Conservation (phyloP, 306 rosid species). For the Cicer bijugum region DNA sequence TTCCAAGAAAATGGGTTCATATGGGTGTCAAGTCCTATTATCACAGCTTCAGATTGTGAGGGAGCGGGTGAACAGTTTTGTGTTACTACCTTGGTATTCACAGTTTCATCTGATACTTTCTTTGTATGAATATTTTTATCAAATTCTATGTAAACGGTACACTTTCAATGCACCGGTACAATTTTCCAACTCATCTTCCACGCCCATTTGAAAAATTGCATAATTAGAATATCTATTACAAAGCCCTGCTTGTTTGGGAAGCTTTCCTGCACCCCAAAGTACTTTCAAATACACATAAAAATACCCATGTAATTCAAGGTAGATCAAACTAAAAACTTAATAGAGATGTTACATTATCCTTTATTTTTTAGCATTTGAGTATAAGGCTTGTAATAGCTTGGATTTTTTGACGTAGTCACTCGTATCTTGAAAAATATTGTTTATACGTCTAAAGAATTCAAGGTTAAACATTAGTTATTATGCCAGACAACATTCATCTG, state of each 20-base stretch:
- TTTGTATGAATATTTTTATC: conserved; percentile 33
- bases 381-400: conserved; percentile 6
- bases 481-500: conserved; percentile 32
- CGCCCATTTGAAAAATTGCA: conserved; percentile 6
- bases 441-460: background rate
- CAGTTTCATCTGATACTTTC: conserved; percentile 38
- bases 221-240: conserved; percentile 4
- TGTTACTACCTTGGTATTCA: conserved; percentile 88
- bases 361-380: conserved; percentile 36
- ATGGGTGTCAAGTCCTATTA: conserved; percentile 91
- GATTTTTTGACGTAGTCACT: conserved; percentile 4
- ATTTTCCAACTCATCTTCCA: conserved; percentile 14
- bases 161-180: conserved; percentile 25
- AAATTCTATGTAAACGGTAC: conserved; percentile 32
- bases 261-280: conserved; percentile 22
- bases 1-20: conserved; percentile 95
- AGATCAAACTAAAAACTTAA: background rate
- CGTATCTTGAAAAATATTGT: conserved; percentile 25
- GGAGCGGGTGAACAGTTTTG: conserved; percentile 99
- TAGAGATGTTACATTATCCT: conserved; percentile 16
- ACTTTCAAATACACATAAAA: conserved; percentile 2
- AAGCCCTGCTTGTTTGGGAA: conserved; percentile 28
- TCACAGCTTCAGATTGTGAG: conserved; percentile 97
- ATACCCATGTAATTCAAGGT: background rate
- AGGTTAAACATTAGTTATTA: background rate